phyloP scores from a whole-genome alignment of 2,329 filamentous ascomycete species.

The Diaporthe aspalathi region DNA sequence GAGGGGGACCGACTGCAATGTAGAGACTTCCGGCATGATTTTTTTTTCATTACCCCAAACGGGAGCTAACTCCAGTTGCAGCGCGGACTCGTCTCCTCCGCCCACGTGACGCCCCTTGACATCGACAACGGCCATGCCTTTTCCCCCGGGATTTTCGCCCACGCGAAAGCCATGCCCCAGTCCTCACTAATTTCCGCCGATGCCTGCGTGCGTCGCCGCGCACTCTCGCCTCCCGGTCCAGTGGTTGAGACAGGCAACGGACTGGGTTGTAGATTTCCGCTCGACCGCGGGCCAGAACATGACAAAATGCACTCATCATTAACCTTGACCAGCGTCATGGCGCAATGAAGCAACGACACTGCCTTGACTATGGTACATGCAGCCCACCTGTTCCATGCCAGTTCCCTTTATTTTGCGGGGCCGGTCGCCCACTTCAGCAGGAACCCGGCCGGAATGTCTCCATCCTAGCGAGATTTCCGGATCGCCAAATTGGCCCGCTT shows the following conservation, averaged over 20 bases:
- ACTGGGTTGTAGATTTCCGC: conserved; percentile 1
- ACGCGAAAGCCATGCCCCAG: conserved; percentile 3
- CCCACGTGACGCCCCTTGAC: conserved; percentile 15
- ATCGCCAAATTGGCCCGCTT: conserved; percentile 16
- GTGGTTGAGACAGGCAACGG: not conserved
- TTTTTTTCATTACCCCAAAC: not conserved
- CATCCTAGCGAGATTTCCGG: conserved; percentile 30
- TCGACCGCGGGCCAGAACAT: conserved; percentile 6
- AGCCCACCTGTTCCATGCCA: not conserved
- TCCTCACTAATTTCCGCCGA: conserved; percentile 13
- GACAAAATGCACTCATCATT: conserved; percentile 7
- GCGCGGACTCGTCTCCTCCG: conserved; percentile 20
- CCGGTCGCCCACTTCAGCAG: not conserved
- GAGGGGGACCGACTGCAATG: too few relatives aligned
- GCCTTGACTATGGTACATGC: too few relatives aligned
- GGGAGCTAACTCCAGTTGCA: conserved; percentile 12
- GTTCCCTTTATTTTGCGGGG: conserved; percentile 8
- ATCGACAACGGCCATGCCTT: not conserved
- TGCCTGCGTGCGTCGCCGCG: not conserved
- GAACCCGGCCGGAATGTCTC: conserved; percentile 15
- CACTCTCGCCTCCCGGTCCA: not conserved
- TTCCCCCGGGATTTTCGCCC: not conserved
- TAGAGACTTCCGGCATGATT: not conserved
- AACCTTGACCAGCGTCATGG: conserved; percentile 6
- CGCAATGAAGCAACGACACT: not conserved